These are phyloP conservation scores for Venturiaceae sp. DNA, from an alignment of 2,329 filamentous ascomycete genomes.

Conservation along the genomic window DNA sequence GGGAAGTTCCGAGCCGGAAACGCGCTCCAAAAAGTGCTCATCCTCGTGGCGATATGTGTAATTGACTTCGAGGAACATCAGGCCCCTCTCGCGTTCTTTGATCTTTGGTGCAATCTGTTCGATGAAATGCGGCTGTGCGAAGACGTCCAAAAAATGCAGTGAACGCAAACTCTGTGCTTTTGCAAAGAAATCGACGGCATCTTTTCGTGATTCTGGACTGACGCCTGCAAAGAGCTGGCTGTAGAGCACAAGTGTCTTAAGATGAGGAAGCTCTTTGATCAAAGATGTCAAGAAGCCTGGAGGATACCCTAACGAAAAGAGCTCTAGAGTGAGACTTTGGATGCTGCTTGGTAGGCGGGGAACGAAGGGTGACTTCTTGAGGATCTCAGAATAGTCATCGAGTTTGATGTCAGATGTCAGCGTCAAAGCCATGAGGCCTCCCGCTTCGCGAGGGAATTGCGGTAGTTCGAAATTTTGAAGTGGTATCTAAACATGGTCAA, in stretches of 20 bases:
- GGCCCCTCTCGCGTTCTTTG: slow-evolving; percentile 14
- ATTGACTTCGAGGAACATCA: slow-evolving; percentile 36
- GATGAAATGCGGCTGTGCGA: slow-evolving; percentile 32
- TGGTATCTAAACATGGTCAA: slow-evolving; percentile 39
- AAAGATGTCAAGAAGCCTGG: slow-evolving; percentile 32
- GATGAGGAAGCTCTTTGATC: slow-evolving; percentile 27
- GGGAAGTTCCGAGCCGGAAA: slow-evolving; percentile 27
- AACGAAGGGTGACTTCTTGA: slow-evolving; percentile 24
- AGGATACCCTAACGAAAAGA: slow-evolving; percentile 39
- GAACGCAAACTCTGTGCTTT: slow-evolving; percentile 25
- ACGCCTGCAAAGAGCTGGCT: slow-evolving; percentile 36
- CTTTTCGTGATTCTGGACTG: slow-evolving; percentile 23
- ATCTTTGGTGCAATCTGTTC: slow-evolving; percentile 15
- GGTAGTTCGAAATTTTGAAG: slow-evolving; percentile 35
- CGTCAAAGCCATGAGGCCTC: slow-evolving; percentile 33
- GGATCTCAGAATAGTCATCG: slow-evolving; percentile 32
- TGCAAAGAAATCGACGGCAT: slow-evolving; percentile 33
- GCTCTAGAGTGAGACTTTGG: slow-evolving; percentile 35
- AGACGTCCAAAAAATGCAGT: slow-evolving; percentile 38
- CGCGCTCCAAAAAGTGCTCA: slow-evolving; percentile 29
- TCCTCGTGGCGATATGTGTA: slow-evolving; percentile 38
- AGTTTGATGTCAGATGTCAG: slow-evolving; percentile 40
- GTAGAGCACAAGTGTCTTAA: slow-evolving; percentile 35
- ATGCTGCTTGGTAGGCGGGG: slow-evolving; percentile 30
- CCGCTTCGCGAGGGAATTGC: slow-evolving; percentile 32